phyloP scores from a whole-genome alignment of 116 monocot genomes.

The Zostera marina region DNA sequence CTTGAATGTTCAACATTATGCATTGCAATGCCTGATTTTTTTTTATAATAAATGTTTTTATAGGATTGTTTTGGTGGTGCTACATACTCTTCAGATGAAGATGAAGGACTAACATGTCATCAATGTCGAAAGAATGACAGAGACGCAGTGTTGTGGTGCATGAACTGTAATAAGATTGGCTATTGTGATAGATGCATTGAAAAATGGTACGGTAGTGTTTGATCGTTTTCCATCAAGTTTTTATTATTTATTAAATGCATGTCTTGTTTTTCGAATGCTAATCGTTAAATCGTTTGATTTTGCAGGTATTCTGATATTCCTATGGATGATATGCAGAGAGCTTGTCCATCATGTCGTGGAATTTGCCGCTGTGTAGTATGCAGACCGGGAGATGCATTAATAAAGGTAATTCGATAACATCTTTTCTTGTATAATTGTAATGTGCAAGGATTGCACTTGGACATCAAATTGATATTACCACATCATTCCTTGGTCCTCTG shows the following conservation, averaged over 20 bases:
- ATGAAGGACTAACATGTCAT: slow-evolving; percentile 45
- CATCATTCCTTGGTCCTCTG: not conserved
- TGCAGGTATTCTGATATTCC: slow-evolving; percentile 66
- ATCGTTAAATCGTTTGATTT: not conserved
- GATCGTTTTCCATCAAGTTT: not conserved
- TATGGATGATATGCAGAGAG: slow-evolving; percentile 53
- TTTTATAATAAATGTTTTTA: slow-evolving; percentile 2
- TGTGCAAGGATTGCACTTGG: no score
- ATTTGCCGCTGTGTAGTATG: slow-evolving; percentile 77
- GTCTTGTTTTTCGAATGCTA: not conserved
- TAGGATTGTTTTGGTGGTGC: slow-evolving; percentile 39
- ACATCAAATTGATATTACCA: no score
- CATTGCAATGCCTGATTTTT: not conserved
- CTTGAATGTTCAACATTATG: not conserved
- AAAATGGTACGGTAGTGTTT: slow-evolving; percentile 42
- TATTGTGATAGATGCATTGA: slow-evolving; percentile 60
- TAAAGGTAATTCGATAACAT: slow-evolving; percentile 48
- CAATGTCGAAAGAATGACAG: slow-evolving; percentile 59
- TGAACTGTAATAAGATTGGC: slow-evolving; percentile 54
- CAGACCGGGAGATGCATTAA: slow-evolving; percentile 52
- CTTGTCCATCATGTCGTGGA: slow-evolving; percentile 80
- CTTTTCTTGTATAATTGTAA: no score
- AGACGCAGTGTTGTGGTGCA: slow-evolving; percentile 43
- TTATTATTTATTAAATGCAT: not conserved
- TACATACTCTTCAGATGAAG: slow-evolving; percentile 35